Evolutionary conservation across 371 early-diverging fungal species (phyloP).

Genomic region (Nematocida homosporus): DNA sequence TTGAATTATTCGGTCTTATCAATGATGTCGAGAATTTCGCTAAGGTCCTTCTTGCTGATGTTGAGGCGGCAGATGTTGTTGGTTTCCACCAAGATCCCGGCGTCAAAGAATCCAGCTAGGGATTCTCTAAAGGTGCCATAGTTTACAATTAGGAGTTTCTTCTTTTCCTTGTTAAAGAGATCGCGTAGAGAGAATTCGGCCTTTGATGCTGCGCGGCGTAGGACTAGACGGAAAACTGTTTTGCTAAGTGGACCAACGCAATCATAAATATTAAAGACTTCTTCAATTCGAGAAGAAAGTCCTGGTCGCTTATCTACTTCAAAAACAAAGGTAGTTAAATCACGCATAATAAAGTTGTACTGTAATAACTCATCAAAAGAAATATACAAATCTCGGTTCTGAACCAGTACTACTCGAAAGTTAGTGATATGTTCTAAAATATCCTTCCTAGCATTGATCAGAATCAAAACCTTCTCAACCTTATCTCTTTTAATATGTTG

Average conservation of each 20-base stretch:
- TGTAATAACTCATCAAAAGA: slow-evolving; percentile 42
- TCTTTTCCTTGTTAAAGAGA: slow-evolving; percentile 50
- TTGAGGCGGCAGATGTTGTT: slow-evolving; percentile 29
- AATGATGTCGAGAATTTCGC: slow-evolving; percentile 27
- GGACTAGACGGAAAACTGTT: slow-evolving; percentile 23
- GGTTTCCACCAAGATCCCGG: slow-evolving; percentile 31
- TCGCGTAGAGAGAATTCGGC: slow-evolving; percentile 50
- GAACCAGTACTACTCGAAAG: slow-evolving; percentile 21
- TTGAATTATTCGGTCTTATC: slow-evolving; percentile 7
- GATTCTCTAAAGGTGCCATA: slow-evolving; percentile 48
- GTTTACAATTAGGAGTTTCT: slow-evolving; percentile 29
- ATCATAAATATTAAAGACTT: slow-evolving; percentile 48
- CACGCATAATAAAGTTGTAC: slow-evolving; percentile 30
- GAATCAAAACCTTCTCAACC: slow-evolving; percentile 19
- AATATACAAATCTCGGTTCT: slow-evolving; percentile 45
- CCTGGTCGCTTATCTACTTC: slow-evolving; percentile 16
- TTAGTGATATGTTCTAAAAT: not conserved
- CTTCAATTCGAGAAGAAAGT: slow-evolving; percentile 3
- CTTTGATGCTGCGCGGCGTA: slow-evolving; percentile 22
- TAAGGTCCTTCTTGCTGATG: slow-evolving; percentile 43
- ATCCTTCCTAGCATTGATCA: slow-evolving; percentile 36
- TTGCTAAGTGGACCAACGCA: slow-evolving; percentile 40
- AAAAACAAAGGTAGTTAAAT: slow-evolving; percentile 43
- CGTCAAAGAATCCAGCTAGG: slow-evolving; percentile 38
- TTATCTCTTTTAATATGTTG: not conserved